Base-by-base conservation (phyloP, 2,329 filamentous ascomycete species). In the Neofusicoccum kwambonambiense region DNA sequence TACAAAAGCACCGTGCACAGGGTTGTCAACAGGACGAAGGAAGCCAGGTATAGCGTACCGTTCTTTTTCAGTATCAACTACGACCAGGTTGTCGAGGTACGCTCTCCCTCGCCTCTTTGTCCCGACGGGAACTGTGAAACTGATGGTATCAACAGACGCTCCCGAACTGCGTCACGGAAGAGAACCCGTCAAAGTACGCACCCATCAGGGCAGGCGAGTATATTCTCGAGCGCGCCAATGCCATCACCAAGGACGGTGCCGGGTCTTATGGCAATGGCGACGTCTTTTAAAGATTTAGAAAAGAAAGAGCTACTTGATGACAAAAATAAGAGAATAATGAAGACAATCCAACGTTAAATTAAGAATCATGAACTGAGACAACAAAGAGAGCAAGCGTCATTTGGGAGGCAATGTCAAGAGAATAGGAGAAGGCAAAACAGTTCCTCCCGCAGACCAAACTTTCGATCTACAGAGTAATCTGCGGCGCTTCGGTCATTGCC, bases 1-100 rank as follows among this genome's bases (percentile, higher is more conserved):
- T 84, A 82, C 64, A 76, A 81, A 62, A 82, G 78, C 50, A 83
- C 81, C 0, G 77, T 84, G n/a, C 83, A 84, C 66, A 72, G 81
- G 1, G 82, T 80, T 1, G 76, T 80, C 39, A 84, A 83, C 57
- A 67, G 71, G 27, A 68, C 69, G 7, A 74, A 70, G 0, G 70
- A 72, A 17, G 78, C 80, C 64, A 72, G 81, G 11, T 75, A 82
- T 62, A 81, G 78, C 50, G 78, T 82, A 31, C 78, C 81, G 0
- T 82, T 83, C 58, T 83, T 83, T 71, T 83, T 82, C 62, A 72
- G 73, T 22, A 73, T 78, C 19, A 79, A 80, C 61, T 79, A 79
- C 63, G 78, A 80, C 63, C 69, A 73, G 12, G 67, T 74, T 0
- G 73, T 80, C 17, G 75, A 79, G 67, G 71, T 72, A 42, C 41